Evolutionary conservation across 2,329 filamentous ascomycete species (phyloP), one percentile per base, ranked within the genome.

Genomic region (Spiromastix sp.): DNA sequence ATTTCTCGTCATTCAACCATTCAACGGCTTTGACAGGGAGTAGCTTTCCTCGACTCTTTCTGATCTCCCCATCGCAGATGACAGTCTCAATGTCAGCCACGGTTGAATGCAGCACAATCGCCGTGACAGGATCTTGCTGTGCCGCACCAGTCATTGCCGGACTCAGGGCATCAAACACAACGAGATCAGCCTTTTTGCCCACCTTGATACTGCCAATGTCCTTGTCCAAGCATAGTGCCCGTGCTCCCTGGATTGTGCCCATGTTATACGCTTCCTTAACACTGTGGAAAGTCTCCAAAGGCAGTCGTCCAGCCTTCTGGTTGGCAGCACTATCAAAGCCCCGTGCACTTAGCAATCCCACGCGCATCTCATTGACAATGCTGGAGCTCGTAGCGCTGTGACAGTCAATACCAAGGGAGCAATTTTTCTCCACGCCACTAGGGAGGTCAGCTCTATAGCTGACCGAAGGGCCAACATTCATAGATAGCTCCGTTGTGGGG

Each of bases 401-500:
- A 29, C 50, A 57, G 38, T 58, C 54, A 8, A 55, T 41, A 2
- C 55, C 55, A 2, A 58, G 32, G 1, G 50, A 49, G 9, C 33
- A 40, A n/a, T 46, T 47, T 3, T 36, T 28, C 1, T 37, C 31
- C n/a, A n/a, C n/a, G n/a, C n/a, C n/a, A n/a, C n/a, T n/a, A n/a
- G n/a, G n/a, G 12, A 47, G 41, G 10, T 40, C 45, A 1, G 43
- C 34, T 9, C 42, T 41, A 18, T 55, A 51, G 5, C 43, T 45
- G 30, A 54, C 42, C 13, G 46, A 43, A 11, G 48, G 36, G 4
- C 52, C 52, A 31, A 49, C 47, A 3, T 43, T 50, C 53, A 56
- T 56, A 28, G 54, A 49, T 11, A 54, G 31, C 30, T 55, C 53
- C 8, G 51, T 54, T 20, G 49, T 45, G 4, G 53, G 52, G 2